A percentile compares a stretch with the other conserved stretches of the same genome.
phyloP scores from a whole-genome alignment of 306 rosid species.

The Lotus japonicus region DNA sequence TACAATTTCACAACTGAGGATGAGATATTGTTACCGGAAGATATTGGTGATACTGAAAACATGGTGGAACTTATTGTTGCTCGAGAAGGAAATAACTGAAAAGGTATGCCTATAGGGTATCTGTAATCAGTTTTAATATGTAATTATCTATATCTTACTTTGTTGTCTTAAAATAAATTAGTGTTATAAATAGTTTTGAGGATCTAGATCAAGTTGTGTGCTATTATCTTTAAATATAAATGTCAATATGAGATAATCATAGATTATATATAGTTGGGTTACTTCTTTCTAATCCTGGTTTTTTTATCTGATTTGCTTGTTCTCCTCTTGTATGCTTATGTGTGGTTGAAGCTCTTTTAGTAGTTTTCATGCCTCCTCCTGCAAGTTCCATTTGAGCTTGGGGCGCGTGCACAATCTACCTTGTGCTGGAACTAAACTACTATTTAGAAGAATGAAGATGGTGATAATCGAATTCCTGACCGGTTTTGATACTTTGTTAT shows the following conservation, averaged over 20 bases:
- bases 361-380: neutral
- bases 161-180: constrained; percentile 26
- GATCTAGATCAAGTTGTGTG: constrained; percentile 22
- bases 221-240: constrained; percentile 13
- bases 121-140: constrained; percentile 13
- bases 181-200: constrained; percentile 21
- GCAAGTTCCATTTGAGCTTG: too few species aligned
- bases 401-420: too few species aligned
- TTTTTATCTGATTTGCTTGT: too few species aligned
- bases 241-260: neutral
- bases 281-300: too few species aligned
- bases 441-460: too few species aligned
- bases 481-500: too few species aligned
- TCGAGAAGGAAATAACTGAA: constrained; percentile 28
- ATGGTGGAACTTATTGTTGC: constrained; percentile 80
- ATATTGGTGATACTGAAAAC: constrained; percentile 24
- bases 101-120: constrained; percentile 24
- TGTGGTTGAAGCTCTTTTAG: neutral
- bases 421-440: too few species aligned
- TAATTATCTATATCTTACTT: constrained; percentile 16
- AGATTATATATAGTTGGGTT: too few species aligned
- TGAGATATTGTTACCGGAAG: constrained; percentile 48
- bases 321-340: constrained; percentile 3
- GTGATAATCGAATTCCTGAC: too few species aligned
- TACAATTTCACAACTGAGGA: constrained; percentile 75